Conservation (phyloP, 805 yeast genomes). For the Yarrowia sp. region DNA sequence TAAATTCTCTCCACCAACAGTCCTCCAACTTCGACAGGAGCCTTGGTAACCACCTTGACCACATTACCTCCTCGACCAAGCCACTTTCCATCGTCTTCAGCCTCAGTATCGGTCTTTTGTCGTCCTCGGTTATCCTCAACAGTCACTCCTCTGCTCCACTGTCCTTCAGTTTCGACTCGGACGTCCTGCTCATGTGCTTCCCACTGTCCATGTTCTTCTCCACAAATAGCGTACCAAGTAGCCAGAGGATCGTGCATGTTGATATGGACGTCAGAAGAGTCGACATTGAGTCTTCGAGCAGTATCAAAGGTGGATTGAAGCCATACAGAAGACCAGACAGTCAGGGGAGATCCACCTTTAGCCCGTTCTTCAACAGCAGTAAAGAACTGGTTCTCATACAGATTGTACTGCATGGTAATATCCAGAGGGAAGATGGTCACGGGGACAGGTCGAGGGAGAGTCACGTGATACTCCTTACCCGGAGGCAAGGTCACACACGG, state of each 20-base stretch:
- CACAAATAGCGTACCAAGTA: conserved; percentile 37
- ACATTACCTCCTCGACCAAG: conserved; percentile 7
- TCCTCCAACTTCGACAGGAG: conserved; percentile 1
- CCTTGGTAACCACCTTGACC: conserved; percentile 23
- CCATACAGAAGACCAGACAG: conserved; percentile 41
- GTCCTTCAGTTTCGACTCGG: conserved; percentile 43
- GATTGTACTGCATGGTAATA: conserved; percentile 39
- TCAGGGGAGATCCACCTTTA: conserved; percentile 35
- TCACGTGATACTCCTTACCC: conserved; percentile 30
- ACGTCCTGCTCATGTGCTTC: conserved; percentile 37
- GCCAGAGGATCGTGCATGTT: conserved; percentile 45
- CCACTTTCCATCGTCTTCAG: conserved; percentile 29
- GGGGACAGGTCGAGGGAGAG: conserved; percentile 34
- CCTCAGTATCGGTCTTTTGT: conserved; percentile 28
- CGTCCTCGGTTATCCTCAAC: conserved; percentile 41
- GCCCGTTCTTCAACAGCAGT: conserved; percentile 18
- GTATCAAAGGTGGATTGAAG: conserved; percentile 35
- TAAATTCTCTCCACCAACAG: conserved; percentile 18
- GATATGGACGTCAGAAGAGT: conserved; percentile 30
- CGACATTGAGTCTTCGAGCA: conserved; percentile 32
- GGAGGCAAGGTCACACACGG: conserved; percentile 38
- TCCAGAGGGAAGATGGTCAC: conserved; percentile 43
- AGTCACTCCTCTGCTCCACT: conserved; percentile 42
- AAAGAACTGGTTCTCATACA: conserved; percentile 31
- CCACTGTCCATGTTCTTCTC: conserved; percentile 28